phyloP scores from a whole-genome alignment of 2,329 filamentous ascomycete species.

The Alternaria angustiovoidea region DNA sequence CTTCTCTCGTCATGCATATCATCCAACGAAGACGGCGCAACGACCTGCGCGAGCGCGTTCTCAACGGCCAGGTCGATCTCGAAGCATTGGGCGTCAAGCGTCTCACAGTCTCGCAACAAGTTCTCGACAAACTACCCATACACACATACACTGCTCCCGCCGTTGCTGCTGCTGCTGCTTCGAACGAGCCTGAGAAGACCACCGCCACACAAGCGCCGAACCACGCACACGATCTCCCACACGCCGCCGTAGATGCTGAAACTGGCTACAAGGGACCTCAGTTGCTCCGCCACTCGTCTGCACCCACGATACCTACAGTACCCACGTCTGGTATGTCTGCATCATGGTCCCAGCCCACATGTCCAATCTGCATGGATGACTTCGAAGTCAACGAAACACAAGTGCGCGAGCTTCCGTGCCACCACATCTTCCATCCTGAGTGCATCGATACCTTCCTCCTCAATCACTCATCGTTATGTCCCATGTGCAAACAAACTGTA shows the following conservation, averaged over 20 bases:
- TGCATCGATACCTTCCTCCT: constrained; percentile 88
- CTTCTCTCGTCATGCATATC: constrained; percentile 77
- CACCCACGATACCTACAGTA: constrained; percentile 19
- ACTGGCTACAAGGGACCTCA: constrained; percentile 24
- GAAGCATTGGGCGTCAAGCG: constrained; percentile 86
- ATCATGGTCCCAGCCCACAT: constrained; percentile 75
- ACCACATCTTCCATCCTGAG: constrained; percentile 90
- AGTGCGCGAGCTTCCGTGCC: constrained; percentile 86
- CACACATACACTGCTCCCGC: constrained; percentile 70
- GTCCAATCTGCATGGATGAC: constrained; percentile 88
- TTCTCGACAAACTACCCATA: constrained; percentile 77
- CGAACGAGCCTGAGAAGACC: constrained; percentile 29
- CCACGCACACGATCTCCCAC: constrained; percentile 15
- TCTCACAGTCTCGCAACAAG: constrained; percentile 74
- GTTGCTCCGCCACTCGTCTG: constrained; percentile 29
- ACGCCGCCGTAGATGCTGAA: constrained; percentile 25
- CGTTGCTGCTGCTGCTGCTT: background rate
- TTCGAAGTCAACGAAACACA: constrained; percentile 74
- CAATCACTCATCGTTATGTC: constrained; percentile 84
- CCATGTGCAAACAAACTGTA: constrained; percentile 86
- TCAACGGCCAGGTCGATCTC: constrained; percentile 81
- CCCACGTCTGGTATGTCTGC: constrained; percentile 17
- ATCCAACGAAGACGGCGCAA: constrained; percentile 76
- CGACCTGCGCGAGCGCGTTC: constrained; percentile 73
- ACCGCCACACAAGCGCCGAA: constrained; percentile 16